Evolutionary conservation across 306 rosid species (phyloP), one percentile per base, ranked within the genome.

Genomic region (Glycine tomentella): DNA sequence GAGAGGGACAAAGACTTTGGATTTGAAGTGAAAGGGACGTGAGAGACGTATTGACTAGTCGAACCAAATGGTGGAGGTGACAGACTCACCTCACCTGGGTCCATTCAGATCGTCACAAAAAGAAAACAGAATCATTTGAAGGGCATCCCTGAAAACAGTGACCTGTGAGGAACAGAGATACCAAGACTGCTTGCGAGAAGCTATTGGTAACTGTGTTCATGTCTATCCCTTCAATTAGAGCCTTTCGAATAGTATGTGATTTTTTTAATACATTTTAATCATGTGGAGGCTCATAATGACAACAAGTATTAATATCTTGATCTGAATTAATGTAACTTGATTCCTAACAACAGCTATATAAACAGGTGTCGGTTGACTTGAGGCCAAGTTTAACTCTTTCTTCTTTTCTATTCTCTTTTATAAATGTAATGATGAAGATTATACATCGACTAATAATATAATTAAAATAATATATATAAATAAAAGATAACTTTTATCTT

Each of bases 1-100:
- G 53, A 46, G 15, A 59, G 65, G 70, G 63, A 69, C 83, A 36
- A 57, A 56, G 76, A 45, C 58, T 45, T 79, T 11, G 58, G 82
- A 25, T 56, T 56, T 13, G 51, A 68, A 68, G 38, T 7, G 67
- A 55, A 78, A 55, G 67, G 68, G 82, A 68, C 76, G 8, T 7
- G 31, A 25, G 31, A 25, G 31, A 31, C 31, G 34, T 46, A 33
- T 45, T 79, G 71, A 65, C 51, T 67, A 9, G 62, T 79, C 76
- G 50, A 78, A 38, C 31, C 31, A 25, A 25, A 25, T 25, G 31
- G 31, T 25, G 31, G 31, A 0, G 31, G 31, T 25, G 45, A 16
- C 53, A 42, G 13, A 59, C 31, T 25, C 31, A 25, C 59, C 17
- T 48, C 31, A 5, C 6, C 2, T 45, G 74, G 74, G 74, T 78